These are phyloP conservation scores for Glaciozyma antarctica DNA, from an alignment of 768 basidiomycete genomes.

Conservation along the genomic window DNA sequence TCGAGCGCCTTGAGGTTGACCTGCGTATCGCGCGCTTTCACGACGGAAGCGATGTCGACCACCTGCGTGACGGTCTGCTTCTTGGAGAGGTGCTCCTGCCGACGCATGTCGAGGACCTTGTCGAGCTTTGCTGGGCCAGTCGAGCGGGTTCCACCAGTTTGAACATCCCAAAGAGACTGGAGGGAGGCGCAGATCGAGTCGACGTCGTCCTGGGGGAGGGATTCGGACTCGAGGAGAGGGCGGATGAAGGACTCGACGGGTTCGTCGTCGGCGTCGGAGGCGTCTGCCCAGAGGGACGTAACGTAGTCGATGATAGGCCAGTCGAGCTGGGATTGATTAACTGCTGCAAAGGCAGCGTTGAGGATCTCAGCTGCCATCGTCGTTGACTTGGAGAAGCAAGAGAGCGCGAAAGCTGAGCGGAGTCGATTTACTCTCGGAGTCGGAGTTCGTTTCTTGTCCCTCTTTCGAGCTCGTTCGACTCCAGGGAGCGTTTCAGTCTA, in stretches of 20 bases:
- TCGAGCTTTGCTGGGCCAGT: constrained; percentile 23
- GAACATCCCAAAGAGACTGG: constrained; percentile 14
- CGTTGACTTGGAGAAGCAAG: no score
- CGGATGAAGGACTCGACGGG: constrained; percentile 25
- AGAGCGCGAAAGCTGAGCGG: no score
- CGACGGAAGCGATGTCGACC: constrained; percentile 31
- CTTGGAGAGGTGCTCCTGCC: constrained; percentile 24
- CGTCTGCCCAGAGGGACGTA: no score
- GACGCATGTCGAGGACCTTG: constrained; percentile 26
- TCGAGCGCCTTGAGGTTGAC: constrained; percentile 93
- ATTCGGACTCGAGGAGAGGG: constrained; percentile 26
- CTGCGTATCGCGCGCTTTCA: constrained; percentile 69
- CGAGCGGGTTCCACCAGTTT: constrained; percentile 7
- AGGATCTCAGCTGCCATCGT: no score
- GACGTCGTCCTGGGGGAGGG: constrained; percentile 12
- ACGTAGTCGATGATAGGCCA: no score
- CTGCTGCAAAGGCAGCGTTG: no score
- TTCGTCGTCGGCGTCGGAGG: not conserved
- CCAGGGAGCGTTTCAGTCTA: no score
- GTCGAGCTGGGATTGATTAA: no score
- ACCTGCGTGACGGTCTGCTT: constrained; percentile 25
- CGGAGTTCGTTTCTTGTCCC: no score
- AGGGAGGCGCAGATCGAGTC: constrained; percentile 25
- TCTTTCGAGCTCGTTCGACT: no score
- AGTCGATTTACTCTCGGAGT: no score